Percentiles rank a stretch among this genome's conserved stretches.
These are phyloP conservation scores for Beauveria sp. DNA, from an alignment of 2,329 filamentous ascomycete species.

Conservation along the genomic window DNA sequence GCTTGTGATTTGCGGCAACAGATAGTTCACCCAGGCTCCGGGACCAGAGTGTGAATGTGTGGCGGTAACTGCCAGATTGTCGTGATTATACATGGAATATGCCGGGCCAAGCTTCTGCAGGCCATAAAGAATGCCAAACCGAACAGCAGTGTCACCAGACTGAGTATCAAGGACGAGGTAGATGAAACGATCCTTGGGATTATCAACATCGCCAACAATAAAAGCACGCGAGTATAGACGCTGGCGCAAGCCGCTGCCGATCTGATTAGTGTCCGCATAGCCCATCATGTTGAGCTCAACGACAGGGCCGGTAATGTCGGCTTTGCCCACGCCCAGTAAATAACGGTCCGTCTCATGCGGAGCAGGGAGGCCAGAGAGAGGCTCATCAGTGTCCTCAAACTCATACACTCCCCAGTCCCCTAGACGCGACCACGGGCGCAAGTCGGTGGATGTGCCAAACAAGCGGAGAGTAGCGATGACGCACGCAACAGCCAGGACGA, in stretches of 20 bases:
- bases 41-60: constrained; percentile 88
- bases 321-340: constrained; percentile 45
- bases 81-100: constrained; percentile 62
- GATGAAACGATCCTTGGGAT: constrained; percentile 64
- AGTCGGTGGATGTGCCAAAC: constrained; percentile 11
- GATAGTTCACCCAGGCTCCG: constrained; percentile 86
- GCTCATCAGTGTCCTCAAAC: constrained; percentile 4
- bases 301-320: constrained; percentile 59
- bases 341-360: constrained; percentile 24
- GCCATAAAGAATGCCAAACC: constrained; percentile 72
- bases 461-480: constrained; percentile 13
- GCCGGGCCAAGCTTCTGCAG: constrained; percentile 60
- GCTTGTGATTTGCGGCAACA: constrained; percentile 82
- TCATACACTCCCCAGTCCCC: constrained; percentile 9
- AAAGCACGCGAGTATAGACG: constrained; percentile 81
- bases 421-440: constrained; percentile 8
- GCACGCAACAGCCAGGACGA: constrained; percentile 5
- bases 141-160: constrained; percentile 78
- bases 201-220: constrained; percentile 64
- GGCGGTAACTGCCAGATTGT: constrained; percentile 81
- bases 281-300: constrained; percentile 89
- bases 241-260: constrained; percentile 78
- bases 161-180: constrained; percentile 84
- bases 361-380: not conserved
- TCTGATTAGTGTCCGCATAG: constrained; percentile 70